Evolutionary conservation across 2,329 filamentous ascomycete genomes (phyloP), one percentile per base, ranked within the genome.

Genomic region (Colletotrichum liriopes): DNA sequence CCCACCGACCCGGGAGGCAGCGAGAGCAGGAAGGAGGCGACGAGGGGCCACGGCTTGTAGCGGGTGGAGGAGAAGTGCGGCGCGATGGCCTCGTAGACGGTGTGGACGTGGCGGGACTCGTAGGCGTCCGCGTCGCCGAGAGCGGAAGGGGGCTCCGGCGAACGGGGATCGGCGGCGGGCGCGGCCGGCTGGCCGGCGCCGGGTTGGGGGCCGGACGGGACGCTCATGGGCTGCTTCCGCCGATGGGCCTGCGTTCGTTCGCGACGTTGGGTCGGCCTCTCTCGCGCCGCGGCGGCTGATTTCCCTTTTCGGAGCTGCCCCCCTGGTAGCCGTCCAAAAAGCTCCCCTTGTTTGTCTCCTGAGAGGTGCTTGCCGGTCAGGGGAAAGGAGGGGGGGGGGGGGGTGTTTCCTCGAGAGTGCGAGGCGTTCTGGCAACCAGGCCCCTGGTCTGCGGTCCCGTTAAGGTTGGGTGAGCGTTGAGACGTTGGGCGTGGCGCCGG

Each of bases 21-120:
- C 41, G 85, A 84, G 61, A 86, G 84, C 45, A 98, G 88, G 81
- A 98, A 98, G 45, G 86, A 86, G 74, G 95, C 90, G 67, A 98
- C 93, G 76, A 97, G 92, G 29, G 96, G 96, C 96, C 96, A 99
- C 73, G 96, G 95, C 90, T 91, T 91, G 85, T 93, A 89, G 73
- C 91, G 89, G 29, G 94, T 96, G 20, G 92, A 90, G 16, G 93
- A 95, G 84, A 96, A 96, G 84, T 96, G 94, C 45, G 91, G 88
- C 43, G 94, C 94, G 79, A 96, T 96, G 77, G 93, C 89, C 81
- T 95, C 93, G 85, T 99, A 99, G 74, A 99, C 94, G 70, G 90
- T 86, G 83, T 99, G 96, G 68, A 99, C 96, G 83, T 98, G 94
- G 75, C 92, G 85, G 74, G 92, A 88, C 84, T 99, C 96, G 84